Evolutionary conservation across 2,329 filamentous ascomycete species (phyloP).

Genomic region (Immersiporthe knoxdaviesiana): DNA sequence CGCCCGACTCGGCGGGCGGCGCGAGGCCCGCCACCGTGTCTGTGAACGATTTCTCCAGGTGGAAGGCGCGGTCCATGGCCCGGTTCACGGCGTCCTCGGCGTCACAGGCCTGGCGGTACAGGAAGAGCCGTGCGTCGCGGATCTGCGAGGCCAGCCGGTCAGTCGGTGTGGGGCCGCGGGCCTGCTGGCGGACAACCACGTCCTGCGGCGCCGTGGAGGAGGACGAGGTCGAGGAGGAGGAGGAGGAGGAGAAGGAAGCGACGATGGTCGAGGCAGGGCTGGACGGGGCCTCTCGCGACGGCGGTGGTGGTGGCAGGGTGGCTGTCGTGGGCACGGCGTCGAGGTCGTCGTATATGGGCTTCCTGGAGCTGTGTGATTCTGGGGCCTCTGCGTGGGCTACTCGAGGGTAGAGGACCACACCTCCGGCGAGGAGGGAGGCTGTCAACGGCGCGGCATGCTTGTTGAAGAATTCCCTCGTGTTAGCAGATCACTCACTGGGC

Average conservation of each 20-base stretch:
- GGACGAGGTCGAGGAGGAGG: constrained; percentile 36
- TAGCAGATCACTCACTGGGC: constrained; percentile 20
- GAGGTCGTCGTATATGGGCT: constrained; percentile 81
- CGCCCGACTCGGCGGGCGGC: constrained; percentile 80
- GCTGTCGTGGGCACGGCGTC: constrained; percentile 43
- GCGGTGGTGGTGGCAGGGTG: constrained; percentile 28
- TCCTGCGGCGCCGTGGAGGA: constrained; percentile 32
- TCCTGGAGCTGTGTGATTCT: constrained; percentile 45
- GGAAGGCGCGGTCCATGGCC: constrained; percentile 77
- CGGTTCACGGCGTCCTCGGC: constrained; percentile 84
- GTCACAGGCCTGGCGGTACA: constrained; percentile 74
- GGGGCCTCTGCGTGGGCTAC: constrained; percentile 57
- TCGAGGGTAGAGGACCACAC: constrained; percentile 51
- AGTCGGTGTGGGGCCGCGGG: constrained; percentile 73
- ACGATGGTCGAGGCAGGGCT: constrained; percentile 37
- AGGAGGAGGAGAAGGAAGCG: constrained; percentile 38
- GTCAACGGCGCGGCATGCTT: constrained; percentile 59
- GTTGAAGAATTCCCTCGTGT: constrained; percentile 38
- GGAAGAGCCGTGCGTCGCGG: constrained; percentile 75
- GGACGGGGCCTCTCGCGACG: constrained; percentile 36
- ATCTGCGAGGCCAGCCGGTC: constrained; percentile 87
- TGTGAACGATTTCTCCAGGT: constrained; percentile 88
- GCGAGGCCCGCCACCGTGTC: constrained; percentile 86
- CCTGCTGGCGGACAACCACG: constrained; percentile 30
- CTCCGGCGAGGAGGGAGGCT: constrained; percentile 54